A percentile compares a stretch with the other conserved stretches of the same genome.
Evolutionary conservation across 495 filamentous ascomycete species (phyloP).

Genomic region (Penicillium pulvis): DNA sequence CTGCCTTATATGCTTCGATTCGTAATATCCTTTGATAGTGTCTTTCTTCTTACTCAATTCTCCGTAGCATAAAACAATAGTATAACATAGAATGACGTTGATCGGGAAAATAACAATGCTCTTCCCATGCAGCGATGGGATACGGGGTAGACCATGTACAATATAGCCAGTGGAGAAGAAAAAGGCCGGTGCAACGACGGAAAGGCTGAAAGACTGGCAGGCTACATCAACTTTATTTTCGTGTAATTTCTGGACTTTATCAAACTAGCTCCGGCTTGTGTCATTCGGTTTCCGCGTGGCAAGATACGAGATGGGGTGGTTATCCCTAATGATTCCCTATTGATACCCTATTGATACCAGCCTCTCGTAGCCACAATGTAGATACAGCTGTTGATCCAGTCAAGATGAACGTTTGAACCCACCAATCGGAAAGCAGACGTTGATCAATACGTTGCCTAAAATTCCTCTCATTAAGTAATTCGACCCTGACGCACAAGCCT

Average conservation of each 20-base stretch:
- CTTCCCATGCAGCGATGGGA: slow-evolving; percentile 18
- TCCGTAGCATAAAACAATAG: too few species aligned
- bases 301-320: background rate
- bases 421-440: background rate
- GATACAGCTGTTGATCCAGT: background rate
- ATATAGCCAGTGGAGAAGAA: background rate
- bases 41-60: too few species aligned
- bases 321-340: background rate
- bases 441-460: too few species aligned
- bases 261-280: background rate
- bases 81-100: too few species aligned
- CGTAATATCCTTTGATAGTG: too few species aligned
- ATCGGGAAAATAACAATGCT: slow-evolving; percentile 3
- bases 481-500: slow-evolving; percentile 18
- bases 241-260: slow-evolving; percentile 22
- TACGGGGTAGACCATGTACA: slow-evolving; percentile 5
- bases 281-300: slow-evolving; percentile 20
- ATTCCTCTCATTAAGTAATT: background rate
- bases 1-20: too few species aligned
- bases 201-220: slow-evolving; percentile 23
- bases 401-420: background rate
- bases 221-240: slow-evolving; percentile 30
- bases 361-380: too few species aligned
- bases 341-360: too few species aligned
- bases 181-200: slow-evolving; percentile 13